Conservation (phyloP, 495 filamentous ascomycete species). For the Letharia columbiana region DNA sequence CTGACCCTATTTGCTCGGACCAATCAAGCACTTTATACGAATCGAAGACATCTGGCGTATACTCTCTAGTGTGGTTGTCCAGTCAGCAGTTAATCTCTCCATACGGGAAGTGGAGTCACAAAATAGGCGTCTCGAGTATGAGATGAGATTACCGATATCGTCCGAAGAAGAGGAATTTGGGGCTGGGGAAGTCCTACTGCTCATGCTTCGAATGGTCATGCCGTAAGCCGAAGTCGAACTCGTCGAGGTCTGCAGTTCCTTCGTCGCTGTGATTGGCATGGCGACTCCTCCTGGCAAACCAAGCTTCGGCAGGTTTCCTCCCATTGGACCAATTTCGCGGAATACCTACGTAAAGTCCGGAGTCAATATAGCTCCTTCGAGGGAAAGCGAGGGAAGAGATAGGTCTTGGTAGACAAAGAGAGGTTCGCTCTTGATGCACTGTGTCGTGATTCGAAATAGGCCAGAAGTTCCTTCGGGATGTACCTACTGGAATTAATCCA, state of each 20-base stretch:
- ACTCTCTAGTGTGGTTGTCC: slow-evolving; percentile 31
- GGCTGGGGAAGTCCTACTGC: slow-evolving; percentile 22
- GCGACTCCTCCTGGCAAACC: slow-evolving; percentile 58
- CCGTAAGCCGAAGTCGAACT: slow-evolving; percentile 55
- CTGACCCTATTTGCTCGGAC: slow-evolving; percentile 14
- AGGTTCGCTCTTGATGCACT: not conserved
- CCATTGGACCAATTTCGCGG: slow-evolving; percentile 21
- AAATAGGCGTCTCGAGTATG: not conserved
- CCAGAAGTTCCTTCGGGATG: not conserved
- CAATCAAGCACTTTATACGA: slow-evolving; percentile 24
- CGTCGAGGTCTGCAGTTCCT: slow-evolving; percentile 56
- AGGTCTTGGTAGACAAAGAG: not conserved
- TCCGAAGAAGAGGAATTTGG: not conserved
- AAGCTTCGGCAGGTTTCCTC: slow-evolving; percentile 43
- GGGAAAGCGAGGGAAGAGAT: not conserved
- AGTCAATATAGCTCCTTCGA: not conserved
- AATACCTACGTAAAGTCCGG: not conserved
- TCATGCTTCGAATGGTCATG: slow-evolving; percentile 59
- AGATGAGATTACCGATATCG: not conserved
- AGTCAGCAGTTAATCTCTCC: not conserved
- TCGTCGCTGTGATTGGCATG: slow-evolving; percentile 45
- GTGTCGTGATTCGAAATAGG: not conserved
- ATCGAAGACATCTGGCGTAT: slow-evolving; percentile 48
- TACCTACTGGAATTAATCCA: slow-evolving; percentile 18
- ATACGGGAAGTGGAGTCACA: not conserved